These are phyloP conservation scores for Pyrenochaeta sp. DNA, from an alignment of 2,329 filamentous ascomycete species.

Conservation along the genomic window DNA sequence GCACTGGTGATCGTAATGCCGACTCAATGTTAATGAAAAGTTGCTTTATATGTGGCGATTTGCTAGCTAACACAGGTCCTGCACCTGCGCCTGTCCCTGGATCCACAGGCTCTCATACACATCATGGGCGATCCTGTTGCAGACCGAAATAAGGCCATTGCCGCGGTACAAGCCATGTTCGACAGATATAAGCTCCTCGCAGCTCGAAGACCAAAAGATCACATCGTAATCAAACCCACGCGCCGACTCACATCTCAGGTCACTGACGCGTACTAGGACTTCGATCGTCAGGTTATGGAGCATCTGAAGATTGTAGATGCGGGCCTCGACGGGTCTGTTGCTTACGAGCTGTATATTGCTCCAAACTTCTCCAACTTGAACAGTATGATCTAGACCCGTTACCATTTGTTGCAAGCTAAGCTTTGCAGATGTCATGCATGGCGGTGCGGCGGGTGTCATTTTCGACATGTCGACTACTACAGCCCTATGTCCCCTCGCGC, in stretches of 20 bases:
- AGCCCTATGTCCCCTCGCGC: conserved; percentile 59
- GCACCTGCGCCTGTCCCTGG: background rate
- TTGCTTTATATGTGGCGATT: too few relatives aligned
- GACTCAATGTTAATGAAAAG: background rate
- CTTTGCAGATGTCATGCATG: conserved; percentile 51
- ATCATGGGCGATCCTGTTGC: conserved; percentile 35
- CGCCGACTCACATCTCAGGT: background rate
- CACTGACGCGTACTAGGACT: conserved; percentile 38
- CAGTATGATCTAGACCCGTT: conserved; percentile 25
- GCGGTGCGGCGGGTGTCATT: conserved; percentile 50
- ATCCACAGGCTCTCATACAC: background rate
- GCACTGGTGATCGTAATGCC: background rate
- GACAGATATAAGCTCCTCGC: conserved; percentile 47
- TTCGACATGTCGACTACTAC: conserved; percentile 58
- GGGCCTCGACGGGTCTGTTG: conserved; percentile 44
- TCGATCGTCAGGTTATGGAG: conserved; percentile 49
- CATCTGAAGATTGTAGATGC: conserved; percentile 49
- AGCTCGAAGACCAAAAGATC: conserved; percentile 38
- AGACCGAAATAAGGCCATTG: conserved; percentile 45
- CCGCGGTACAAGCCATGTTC: conserved; percentile 49
- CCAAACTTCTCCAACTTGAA: conserved; percentile 52
- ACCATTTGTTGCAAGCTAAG: conserved; percentile 5
- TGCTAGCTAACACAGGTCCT: background rate
- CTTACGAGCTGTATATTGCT: conserved; percentile 45
- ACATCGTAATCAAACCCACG: conserved; percentile 33